Conservation (phyloP, 2,329 filamentous ascomycete genomes). For the Penicillium sp. region DNA sequence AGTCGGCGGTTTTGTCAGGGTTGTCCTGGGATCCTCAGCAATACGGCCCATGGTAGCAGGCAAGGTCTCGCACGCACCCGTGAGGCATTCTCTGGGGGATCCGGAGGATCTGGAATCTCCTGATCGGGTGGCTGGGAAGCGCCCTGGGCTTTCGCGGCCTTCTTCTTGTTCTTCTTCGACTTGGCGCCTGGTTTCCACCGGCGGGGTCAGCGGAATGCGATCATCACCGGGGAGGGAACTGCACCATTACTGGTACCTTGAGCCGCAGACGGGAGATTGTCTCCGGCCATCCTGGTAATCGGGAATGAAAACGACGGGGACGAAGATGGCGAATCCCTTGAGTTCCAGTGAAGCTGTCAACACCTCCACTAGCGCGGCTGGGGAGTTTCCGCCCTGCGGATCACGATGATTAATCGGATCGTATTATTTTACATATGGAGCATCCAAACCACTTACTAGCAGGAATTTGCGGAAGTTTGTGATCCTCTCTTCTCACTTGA, state of each 20-base stretch:
- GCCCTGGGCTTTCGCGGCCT: constrained; percentile 43
- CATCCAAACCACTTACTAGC: too few relatives aligned
- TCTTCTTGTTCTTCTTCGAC: constrained; percentile 56
- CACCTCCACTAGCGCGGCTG: constrained; percentile 29
- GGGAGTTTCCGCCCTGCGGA: constrained; percentile 11
- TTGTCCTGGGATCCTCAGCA: constrained; percentile 22
- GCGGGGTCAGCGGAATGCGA: constrained; percentile 14
- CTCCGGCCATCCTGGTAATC: constrained; percentile 24
- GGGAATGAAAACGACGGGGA: constrained; percentile 4
- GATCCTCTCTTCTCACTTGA: too few relatives aligned
- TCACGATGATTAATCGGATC: constrained; percentile 14
- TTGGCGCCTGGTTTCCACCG: constrained; percentile 37
- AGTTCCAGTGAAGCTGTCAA: constrained; percentile 35
- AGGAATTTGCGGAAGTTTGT: too few relatives aligned
- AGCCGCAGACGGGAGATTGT: constrained; percentile 15
- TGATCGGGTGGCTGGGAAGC: constrained; percentile 29
- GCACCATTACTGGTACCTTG: constrained; percentile 19
- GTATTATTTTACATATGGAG: too few relatives aligned
- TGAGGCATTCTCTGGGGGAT: constrained; percentile 26
- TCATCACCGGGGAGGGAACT: constrained; percentile 1
- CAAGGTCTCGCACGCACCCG: constrained; percentile 8
- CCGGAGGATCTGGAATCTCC: constrained; percentile 15
- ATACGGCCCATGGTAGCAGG: constrained; percentile 2
- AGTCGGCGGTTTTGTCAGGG: constrained; percentile 10
- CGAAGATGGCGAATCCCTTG: constrained; percentile 1